These are phyloP conservation scores for Coriolopsis trogii DNA, from an alignment of 1,284 basidiomycete genomes.

Conservation along the genomic window DNA sequence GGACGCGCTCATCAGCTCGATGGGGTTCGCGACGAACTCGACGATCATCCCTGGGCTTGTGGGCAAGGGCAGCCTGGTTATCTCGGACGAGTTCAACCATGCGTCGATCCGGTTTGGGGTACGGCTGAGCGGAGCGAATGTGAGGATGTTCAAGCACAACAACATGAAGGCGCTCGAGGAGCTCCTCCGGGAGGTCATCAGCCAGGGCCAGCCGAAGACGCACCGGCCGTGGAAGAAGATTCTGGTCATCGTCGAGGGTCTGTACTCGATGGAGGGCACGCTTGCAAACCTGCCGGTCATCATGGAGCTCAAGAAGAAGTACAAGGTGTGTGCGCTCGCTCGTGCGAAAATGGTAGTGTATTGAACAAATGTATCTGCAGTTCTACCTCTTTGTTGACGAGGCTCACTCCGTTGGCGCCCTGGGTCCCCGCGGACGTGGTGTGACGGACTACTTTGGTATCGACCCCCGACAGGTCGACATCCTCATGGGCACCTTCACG, in stretches of 20 bases:
- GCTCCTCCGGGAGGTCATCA: conserved; percentile 89
- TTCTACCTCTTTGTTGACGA: conserved; percentile 98
- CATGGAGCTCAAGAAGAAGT: conserved; percentile 89
- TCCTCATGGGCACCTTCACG: conserved; percentile 99
- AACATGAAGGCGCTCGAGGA: conserved; percentile 86
- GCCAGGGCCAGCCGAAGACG: conserved; percentile 96
- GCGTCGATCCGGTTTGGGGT: conserved; percentile 95
- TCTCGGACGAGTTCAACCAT: conserved; percentile 98
- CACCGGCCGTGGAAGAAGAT: conserved; percentile 99
- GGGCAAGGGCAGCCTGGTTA: conserved; percentile 90
- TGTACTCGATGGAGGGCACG: conserved; percentile 99
- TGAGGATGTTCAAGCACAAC: conserved; percentile 98
- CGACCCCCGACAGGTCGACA: conserved; percentile 81
- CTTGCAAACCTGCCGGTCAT: conserved; percentile 85
- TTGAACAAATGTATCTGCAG: conserved; percentile 43
- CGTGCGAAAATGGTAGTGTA: not conserved
- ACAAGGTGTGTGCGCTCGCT: conserved; percentile 70
- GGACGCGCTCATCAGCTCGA: conserved; percentile 88
- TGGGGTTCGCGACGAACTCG: conserved; percentile 99
- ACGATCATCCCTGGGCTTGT: conserved; percentile 94
- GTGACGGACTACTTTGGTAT: conserved; percentile 95
- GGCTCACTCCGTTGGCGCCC: conserved; percentile 95
- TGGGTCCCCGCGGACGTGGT: conserved; percentile 93
- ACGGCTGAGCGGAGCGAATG: conserved; percentile 85
- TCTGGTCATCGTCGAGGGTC: conserved; percentile 90